Base-by-base conservation (phyloP, 305 asterid species). In the Fraxinus platypoda region DNA sequence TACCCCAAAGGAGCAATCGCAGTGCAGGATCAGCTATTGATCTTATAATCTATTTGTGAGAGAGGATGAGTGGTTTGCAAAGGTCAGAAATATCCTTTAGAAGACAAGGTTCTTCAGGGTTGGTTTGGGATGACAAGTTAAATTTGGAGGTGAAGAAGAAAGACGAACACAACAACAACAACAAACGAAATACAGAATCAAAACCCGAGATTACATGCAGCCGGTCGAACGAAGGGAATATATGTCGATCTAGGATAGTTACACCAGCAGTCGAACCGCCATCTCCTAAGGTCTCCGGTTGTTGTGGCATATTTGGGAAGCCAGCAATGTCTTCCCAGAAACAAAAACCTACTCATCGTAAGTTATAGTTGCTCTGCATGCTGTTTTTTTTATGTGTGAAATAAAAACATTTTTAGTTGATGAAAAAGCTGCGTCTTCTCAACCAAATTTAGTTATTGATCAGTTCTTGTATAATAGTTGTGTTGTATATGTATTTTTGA, bases 71-170 rank as follows among this genome's bases (percentile, higher is more conserved):
- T 13, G 84, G 85, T 31, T 82, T 91, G 54, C 91, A 78, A 83
- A 91, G 92, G 72, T 89, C 91, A 3, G 90, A 88, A 77, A 80
- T 81, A 57, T 88, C 94, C 21, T 91, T 91, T 49, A 83, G 94
- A 87, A 87, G 94, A 57, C 87, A 83, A 79, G 94, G 94, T 37
- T 91, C 94, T 6, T 91, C 92, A 62, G 94, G 92, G 7, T 76
- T 88, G 64, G 87, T 91, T 17, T 91, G 92, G 94, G 91, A 89
- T 68, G 90, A 91, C 76, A 87, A 80, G 52, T 84, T 91, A 33
- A 88, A 90, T 3, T 91, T 88, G 6, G 94, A 89, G 74, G 71
- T 85, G 78, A 83, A 79, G 72, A 85, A 85, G 82, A 46, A 12
- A 46, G n/a, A 46, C 6, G 54, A 46, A 3, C 54, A 0, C 17